Percentiles rank a stretch among this genome's conserved stretches.
Conservation (phyloP, 768 basidiomycete genomes). For the Amylocystis lapponica region DNA sequence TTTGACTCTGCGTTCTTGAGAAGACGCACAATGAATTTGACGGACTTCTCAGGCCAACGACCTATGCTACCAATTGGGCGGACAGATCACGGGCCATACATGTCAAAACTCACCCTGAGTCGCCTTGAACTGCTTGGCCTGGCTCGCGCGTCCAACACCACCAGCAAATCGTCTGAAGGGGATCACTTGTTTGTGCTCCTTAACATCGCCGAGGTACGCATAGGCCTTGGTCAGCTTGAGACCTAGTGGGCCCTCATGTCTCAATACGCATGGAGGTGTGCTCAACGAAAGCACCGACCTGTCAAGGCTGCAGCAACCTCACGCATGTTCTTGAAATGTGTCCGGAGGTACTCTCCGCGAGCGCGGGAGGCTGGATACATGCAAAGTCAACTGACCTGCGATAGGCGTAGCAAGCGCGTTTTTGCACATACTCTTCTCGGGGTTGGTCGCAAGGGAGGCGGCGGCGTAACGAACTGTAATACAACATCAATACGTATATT, state of each 20-base stretch:
- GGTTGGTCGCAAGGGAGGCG: constrained; percentile 81
- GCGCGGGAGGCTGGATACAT: constrained; percentile 71
- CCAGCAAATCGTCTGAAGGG: constrained; percentile 96
- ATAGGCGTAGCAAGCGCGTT: neutral
- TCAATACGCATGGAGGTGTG: constrained; percentile 1
- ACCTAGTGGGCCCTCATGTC: constrained; percentile 43
- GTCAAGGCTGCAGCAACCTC: constrained; percentile 94
- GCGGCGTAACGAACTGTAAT: constrained; percentile 87
- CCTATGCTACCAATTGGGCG: constrained; percentile 50
- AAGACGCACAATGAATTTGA: constrained; percentile 89
- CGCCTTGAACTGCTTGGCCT: constrained; percentile 94
- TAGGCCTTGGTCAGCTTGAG: constrained; percentile 94
- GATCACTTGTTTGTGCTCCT: constrained; percentile 94
- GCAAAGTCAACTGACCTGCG: constrained; percentile 2
- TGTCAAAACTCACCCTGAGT: constrained; percentile 72
- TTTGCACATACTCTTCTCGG: constrained; percentile 78
- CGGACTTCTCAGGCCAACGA: constrained; percentile 99
- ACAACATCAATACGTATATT: neutral
- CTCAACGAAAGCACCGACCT: constrained; percentile 44
- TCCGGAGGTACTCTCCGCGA: constrained; percentile 95
- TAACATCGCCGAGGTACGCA: constrained; percentile 86
- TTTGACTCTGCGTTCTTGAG: constrained; percentile 99
- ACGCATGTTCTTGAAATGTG: constrained; percentile 99
- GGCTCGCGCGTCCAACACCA: constrained; percentile 90
- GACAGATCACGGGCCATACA: no score